Evolutionary conservation across 1,139 yeast genomes (phyloP).

Genomic region (Geotrichum candidum): DNA sequence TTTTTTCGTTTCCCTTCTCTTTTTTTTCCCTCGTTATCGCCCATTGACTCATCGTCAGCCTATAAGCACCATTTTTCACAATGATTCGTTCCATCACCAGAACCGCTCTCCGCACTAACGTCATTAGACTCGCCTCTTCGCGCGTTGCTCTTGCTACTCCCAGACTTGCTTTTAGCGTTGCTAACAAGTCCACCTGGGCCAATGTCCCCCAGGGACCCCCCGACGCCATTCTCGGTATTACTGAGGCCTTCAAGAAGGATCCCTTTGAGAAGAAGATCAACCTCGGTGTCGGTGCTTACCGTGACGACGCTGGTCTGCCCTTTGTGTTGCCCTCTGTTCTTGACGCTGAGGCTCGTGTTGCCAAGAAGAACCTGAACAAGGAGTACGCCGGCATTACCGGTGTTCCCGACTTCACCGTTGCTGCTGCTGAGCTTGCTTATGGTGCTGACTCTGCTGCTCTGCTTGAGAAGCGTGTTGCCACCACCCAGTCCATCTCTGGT

Average conservation of each 20-base stretch:
- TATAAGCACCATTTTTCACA: background rate
- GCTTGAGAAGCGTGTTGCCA: conserved; percentile 45
- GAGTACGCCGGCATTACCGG: conserved; percentile 90
- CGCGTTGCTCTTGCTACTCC: background rate
- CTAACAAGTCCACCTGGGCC: conserved; percentile 33
- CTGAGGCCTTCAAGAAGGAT: conserved; percentile 50
- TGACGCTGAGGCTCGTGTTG: conserved; percentile 42
- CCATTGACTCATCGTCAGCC: background rate
- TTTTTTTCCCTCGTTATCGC: background rate
- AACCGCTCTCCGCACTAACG: conserved; percentile 13
- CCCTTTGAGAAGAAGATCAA: conserved; percentile 60
- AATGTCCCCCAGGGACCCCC: conserved; percentile 54
- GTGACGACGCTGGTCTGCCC: conserved; percentile 89
- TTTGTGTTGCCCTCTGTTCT: conserved; percentile 88
- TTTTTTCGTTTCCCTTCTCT: background rate
- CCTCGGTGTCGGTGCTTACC: conserved; percentile 92
- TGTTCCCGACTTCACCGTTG: conserved; percentile 61
- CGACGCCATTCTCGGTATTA: conserved; percentile 59
- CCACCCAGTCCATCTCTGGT: conserved; percentile 66
- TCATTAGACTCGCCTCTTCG: conserved; percentile 9
- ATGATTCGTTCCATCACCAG: conserved; percentile 18
- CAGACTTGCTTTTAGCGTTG: conserved; percentile 6
- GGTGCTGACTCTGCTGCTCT: conserved; percentile 40
- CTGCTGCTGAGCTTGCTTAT: conserved; percentile 61
- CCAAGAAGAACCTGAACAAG: conserved; percentile 57